These are phyloP conservation scores for Symbiodinium pilosum DNA, from an alignment of 73 alveolate genomes.

Conservation along the genomic window DNA sequence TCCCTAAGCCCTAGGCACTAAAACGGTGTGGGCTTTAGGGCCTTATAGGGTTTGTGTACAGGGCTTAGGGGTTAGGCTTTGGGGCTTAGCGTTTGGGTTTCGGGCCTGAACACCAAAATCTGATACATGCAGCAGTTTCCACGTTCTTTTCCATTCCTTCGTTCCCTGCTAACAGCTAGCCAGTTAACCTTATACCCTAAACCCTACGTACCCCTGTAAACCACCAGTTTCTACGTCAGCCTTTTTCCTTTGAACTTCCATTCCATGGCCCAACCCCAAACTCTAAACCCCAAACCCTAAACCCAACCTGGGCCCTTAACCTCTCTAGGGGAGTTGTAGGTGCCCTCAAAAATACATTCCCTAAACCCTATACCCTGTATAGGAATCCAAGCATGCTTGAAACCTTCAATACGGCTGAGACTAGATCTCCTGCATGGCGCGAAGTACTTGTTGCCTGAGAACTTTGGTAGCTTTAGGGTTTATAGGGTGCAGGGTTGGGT, in stretches of 20 bases:
- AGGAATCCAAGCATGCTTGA: too few relatives aligned
- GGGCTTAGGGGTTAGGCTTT: neutral
- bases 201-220: too few relatives aligned
- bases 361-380: neutral
- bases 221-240: too few relatives aligned
- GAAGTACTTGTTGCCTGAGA: too few relatives aligned
- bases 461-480: too few relatives aligned
- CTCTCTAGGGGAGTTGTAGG: too few relatives aligned
- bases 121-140: neutral
- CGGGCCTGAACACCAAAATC: neutral
- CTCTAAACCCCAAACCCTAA: neutral
- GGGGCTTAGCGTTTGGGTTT: neutral
- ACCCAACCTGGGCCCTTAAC: too few relatives aligned
- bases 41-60: neutral
- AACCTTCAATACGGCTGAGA: too few relatives aligned
- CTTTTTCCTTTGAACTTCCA: neutral
- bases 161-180: neutral
- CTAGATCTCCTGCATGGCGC: too few relatives aligned
- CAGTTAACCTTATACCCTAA: neutral
- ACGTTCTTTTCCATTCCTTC: neutral
- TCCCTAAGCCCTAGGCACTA: neutral
- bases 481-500: too few relatives aligned
- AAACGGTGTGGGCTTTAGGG: neutral
- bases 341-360: too few relatives aligned
- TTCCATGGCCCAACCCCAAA: neutral